Evolutionary conservation across 2,329 filamentous ascomycete genomes (phyloP).

Genomic region (Aspergillus flavus): DNA sequence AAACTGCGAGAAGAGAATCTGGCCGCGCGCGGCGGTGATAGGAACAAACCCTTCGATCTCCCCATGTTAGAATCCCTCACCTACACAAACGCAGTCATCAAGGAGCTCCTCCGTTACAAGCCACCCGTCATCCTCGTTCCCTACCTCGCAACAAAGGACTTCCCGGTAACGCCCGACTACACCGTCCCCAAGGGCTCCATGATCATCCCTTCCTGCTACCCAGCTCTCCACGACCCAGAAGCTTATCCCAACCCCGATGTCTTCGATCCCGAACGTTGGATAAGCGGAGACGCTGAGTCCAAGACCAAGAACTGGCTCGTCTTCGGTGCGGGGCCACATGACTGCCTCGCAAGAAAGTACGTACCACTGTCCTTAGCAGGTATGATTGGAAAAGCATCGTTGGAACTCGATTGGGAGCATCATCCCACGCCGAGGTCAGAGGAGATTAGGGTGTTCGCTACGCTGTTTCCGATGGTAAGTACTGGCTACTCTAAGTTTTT

Average conservation of each 20-base stretch:
- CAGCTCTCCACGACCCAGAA: slow-evolving; percentile 54
- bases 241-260: slow-evolving; percentile 51
- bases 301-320: slow-evolving; percentile 59
- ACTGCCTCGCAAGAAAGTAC: slow-evolving; percentile 54
- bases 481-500: too few species aligned
- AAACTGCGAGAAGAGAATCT: slow-evolving; percentile 54
- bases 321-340: slow-evolving; percentile 55
- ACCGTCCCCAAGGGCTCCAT: slow-evolving; percentile 55
- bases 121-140: slow-evolving; percentile 60
- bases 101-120: slow-evolving; percentile 55
- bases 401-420: slow-evolving; percentile 56
- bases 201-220: slow-evolving; percentile 56
- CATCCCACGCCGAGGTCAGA: slow-evolving; percentile 53
- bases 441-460: slow-evolving; percentile 56
- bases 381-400: slow-evolving; percentile 56
- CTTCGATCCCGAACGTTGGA: slow-evolving; percentile 58
- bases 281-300: slow-evolving; percentile 53
- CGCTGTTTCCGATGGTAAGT: slow-evolving; percentile 53
- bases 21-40: slow-evolving; percentile 47
- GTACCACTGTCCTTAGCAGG: slow-evolving; percentile 54
- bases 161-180: slow-evolving; percentile 52
- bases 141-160: slow-evolving; percentile 52
- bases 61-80: slow-evolving; percentile 53
- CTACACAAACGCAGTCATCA: slow-evolving; percentile 57
- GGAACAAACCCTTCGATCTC: slow-evolving; percentile 45